Conservation (phyloP, 768 basidiomycete genomes). For the Boletus patriciae region DNA sequence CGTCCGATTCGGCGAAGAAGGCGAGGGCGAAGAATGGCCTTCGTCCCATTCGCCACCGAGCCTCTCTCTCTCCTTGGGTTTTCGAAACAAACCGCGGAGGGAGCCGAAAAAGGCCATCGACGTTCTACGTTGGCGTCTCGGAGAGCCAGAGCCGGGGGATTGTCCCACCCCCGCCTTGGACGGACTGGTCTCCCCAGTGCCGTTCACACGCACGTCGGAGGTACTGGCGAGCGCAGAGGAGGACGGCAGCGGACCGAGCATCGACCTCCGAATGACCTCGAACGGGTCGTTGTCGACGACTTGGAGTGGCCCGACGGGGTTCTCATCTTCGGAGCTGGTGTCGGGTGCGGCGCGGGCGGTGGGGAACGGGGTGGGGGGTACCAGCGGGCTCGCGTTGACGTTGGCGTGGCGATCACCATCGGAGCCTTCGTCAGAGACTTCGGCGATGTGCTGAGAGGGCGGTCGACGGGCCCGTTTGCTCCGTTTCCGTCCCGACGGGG, state of each 20-base stretch:
- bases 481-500: conserved; percentile 1
- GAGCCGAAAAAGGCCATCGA: conserved; percentile 30
- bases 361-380: background rate
- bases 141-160: background rate
- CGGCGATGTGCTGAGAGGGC: conserved; percentile 26
- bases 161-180: background rate
- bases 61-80: conserved; percentile 14
- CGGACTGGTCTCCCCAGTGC: background rate
- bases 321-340: conserved; percentile 21
- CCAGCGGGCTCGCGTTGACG: background rate
- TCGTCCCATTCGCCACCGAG: conserved; percentile 14
- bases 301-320: conserved; percentile 15
- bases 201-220: conserved; percentile 2
- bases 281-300: conserved; percentile 30
- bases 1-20: no score
- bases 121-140: conserved; percentile 18
- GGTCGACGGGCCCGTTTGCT: conserved; percentile 16
- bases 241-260: background rate
- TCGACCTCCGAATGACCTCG: conserved; percentile 13
- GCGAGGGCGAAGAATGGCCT: background rate
- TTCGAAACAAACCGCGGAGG: conserved; percentile 28
- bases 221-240: background rate
- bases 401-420: background rate
- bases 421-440: conserved; percentile 25
- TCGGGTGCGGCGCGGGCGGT: background rate